Conservation (phyloP, 2,329 filamentous ascomycete genomes). For the Gnomoniopsis smithogilvyi region DNA sequence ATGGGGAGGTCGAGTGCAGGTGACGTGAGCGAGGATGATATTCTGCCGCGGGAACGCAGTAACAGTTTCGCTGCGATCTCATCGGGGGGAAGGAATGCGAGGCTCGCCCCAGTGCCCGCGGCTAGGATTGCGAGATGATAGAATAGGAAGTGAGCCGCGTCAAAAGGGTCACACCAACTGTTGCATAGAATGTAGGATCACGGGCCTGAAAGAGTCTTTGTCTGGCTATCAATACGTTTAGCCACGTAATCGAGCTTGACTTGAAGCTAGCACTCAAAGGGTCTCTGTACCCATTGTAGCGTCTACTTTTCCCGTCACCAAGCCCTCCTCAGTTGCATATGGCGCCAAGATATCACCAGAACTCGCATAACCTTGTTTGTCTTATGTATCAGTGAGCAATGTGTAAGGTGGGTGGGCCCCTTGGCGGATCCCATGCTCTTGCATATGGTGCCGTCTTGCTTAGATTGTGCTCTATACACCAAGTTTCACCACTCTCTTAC, state of each 20-base stretch:
- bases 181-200: not conserved
- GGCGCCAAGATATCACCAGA: too few species aligned
- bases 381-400: too few species aligned
- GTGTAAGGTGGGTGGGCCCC: too few species aligned
- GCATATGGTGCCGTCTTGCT: too few species aligned
- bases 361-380: not conserved
- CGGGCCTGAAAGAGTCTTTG: not conserved
- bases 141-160: not conserved
- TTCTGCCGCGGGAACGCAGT: not conserved
- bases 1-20: conserved; percentile 6
- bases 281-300: not conserved
- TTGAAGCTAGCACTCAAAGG: not conserved
- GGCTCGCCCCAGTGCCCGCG: not conserved
- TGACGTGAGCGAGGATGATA: conserved; percentile 9
- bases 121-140: not conserved
- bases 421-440: too few species aligned
- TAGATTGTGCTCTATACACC: not conserved
- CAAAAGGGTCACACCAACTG: too few species aligned
- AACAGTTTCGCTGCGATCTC: not conserved
- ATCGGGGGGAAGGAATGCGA: not conserved
- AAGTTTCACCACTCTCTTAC: not conserved
- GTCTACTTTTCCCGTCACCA: not conserved
- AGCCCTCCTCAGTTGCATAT: not conserved
- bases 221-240: not conserved
- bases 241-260: not conserved